phyloP scores from a whole-genome alignment of 192 early-diverging fungal genomes.

The Geranomyces variabilis region DNA sequence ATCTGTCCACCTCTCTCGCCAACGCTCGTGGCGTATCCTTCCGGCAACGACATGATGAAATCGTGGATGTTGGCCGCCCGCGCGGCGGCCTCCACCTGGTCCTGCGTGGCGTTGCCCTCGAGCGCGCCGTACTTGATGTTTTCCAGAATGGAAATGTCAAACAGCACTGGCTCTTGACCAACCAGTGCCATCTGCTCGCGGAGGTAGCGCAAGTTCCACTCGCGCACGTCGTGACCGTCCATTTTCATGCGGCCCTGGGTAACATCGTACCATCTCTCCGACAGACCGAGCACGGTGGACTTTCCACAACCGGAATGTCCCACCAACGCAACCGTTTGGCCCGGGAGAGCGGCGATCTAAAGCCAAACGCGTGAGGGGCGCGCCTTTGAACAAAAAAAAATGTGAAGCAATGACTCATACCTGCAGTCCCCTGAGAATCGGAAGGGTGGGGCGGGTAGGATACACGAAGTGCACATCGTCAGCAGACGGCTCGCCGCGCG shows the following conservation, averaged over 20 bases:
- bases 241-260: slow-evolving; percentile 59
- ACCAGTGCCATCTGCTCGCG: slow-evolving; percentile 82
- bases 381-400: slow-evolving; percentile 20
- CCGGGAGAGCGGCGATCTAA: slow-evolving; percentile 56
- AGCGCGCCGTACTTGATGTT: slow-evolving; percentile 76
- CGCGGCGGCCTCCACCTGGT: slow-evolving; percentile 71
- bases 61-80: slow-evolving; percentile 71
- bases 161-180: slow-evolving; percentile 90
- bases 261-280: slow-evolving; percentile 83
- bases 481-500: slow-evolving; percentile 62
- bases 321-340: slow-evolving; percentile 81
- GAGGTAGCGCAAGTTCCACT: slow-evolving; percentile 71
- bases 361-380: not conserved
- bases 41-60: slow-evolving; percentile 70
- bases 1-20: slow-evolving; percentile 55
- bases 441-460: slow-evolving; percentile 60
- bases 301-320: slow-evolving; percentile 89
- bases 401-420: no score
- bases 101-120: slow-evolving; percentile 56
- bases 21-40: slow-evolving; percentile 70
- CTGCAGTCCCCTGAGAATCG: slow-evolving; percentile 51
- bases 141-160: slow-evolving; percentile 84
- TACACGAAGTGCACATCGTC: slow-evolving; percentile 70
- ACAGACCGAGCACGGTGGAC: slow-evolving; percentile 59
- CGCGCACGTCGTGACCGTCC: slow-evolving; percentile 44